Percentiles rank a stretch among this genome's conserved stretches.
phyloP scores from a whole-genome alignment of 75 land plant genomes.

The Pinus taeda region DNA sequence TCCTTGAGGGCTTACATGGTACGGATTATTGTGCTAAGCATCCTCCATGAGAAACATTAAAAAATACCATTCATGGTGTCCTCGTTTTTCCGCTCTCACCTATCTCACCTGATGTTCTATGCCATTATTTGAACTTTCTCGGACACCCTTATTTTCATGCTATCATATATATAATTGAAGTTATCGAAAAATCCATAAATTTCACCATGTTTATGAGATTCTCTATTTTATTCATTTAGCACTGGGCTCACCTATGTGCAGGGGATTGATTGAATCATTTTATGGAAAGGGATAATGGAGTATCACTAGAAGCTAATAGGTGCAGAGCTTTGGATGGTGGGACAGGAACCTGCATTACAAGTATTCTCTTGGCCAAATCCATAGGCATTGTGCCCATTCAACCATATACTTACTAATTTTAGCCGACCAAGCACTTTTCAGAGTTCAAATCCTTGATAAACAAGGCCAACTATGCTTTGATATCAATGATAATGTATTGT shows the following conservation, averaged over 20 bases:
- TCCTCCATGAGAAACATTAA: too few species aligned
- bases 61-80: too few species aligned
- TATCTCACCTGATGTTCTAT: too few species aligned
- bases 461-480: slow-evolving; percentile 6
- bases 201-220: too few species aligned
- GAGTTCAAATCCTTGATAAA: slow-evolving; percentile 9
- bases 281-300: neutral
- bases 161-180: too few species aligned
- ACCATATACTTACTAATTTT: slow-evolving; percentile 1
- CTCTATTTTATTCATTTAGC: too few species aligned
- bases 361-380: slow-evolving; percentile 15
- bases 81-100: too few species aligned
- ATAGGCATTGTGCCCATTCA: slow-evolving; percentile 4
- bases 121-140: too few species aligned
- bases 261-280: neutral
- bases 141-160: too few species aligned
- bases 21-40: too few species aligned
- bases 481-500: neutral
- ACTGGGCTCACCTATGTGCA: neutral
- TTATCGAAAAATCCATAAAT: too few species aligned
- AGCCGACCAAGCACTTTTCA: slow-evolving; percentile 23
- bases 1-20: too few species aligned
- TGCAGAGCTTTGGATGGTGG: slow-evolving; percentile 21
- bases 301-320: slow-evolving; percentile 20
- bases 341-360: slow-evolving; percentile 21